These are phyloP conservation scores for Puya raimondii DNA, from an alignment of 176 grass and related monocot genomes.

Conservation along the genomic window DNA sequence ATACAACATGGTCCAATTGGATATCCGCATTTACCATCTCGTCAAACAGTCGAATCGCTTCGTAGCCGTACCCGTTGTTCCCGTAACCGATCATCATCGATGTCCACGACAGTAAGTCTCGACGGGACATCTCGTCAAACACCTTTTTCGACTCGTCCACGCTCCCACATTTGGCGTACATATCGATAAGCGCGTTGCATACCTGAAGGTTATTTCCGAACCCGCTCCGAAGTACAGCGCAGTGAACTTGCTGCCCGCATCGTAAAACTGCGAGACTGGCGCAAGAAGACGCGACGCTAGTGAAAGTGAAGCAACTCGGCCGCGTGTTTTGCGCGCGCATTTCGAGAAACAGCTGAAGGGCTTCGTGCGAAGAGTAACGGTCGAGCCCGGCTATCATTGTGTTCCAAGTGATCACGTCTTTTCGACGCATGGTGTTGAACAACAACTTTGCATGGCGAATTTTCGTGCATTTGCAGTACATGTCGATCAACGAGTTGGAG, in stretches of 20 bases:
- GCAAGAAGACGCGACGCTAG: conserved; percentile 44
- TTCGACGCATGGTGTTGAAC: conserved; percentile 38
- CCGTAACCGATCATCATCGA: conserved; percentile 53
- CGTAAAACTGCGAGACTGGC: conserved; percentile 34
- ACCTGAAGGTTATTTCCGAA: conserved; percentile 28
- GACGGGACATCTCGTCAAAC: conserved; percentile 28
- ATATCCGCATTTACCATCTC: conserved; percentile 31
- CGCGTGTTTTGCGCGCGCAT: conserved; percentile 11
- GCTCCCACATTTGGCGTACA: conserved; percentile 56
- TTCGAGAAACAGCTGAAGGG: conserved; percentile 39
- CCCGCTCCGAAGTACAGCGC: conserved; percentile 28
- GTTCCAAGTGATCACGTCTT: conserved; percentile 47
- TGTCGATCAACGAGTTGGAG: conserved; percentile 43
- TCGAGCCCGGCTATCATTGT: conserved; percentile 44
- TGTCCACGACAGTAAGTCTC: conserved; percentile 47
- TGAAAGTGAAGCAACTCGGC: conserved; percentile 40
- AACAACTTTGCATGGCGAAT: conserved; percentile 25
- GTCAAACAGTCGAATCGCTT: conserved; percentile 36
- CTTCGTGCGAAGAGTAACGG: conserved; percentile 22
- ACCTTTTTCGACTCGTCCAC: conserved; percentile 30
- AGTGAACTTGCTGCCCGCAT: conserved; percentile 47
- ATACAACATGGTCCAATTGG: conserved; percentile 37
- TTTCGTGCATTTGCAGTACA: conserved; percentile 41
- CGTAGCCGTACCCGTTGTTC: conserved; percentile 30
- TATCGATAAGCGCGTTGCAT: conserved; percentile 43